Evolutionary conservation across 305 asterid genomes (phyloP).

Genomic region (Plantago lanceolata): DNA sequence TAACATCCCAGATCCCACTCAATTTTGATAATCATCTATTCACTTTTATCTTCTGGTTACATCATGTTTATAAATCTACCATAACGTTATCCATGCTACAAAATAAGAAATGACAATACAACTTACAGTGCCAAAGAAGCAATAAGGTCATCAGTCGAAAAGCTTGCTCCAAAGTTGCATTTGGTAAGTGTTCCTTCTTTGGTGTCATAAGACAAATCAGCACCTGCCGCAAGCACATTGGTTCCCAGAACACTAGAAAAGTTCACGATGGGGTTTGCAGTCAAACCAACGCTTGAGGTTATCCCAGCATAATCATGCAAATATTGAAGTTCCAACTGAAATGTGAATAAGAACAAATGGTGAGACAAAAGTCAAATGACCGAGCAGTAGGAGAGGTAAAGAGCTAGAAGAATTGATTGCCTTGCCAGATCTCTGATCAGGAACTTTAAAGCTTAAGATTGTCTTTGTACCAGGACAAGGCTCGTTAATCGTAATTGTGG

Average conservation of each 20-base stretch:
- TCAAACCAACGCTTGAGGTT: slow-evolving; percentile 71
- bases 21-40: no score
- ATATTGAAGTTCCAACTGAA: slow-evolving; percentile 76
- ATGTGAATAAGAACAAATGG: slow-evolving; percentile 7
- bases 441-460: slow-evolving; percentile 69
- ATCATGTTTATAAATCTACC: neutral
- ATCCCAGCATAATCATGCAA: slow-evolving; percentile 74
- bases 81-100: neutral
- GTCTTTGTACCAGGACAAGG: slow-evolving; percentile 78
- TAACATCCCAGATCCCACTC: neutral
- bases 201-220: slow-evolving; percentile 63
- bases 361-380: slow-evolving; percentile 3
- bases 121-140: slow-evolving; percentile 57
- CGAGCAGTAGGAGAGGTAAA: slow-evolving; percentile 1
- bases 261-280: slow-evolving; percentile 75
- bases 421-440: slow-evolving; percentile 85
- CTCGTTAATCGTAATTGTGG: slow-evolving; percentile 69
- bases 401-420: slow-evolving; percentile 26
- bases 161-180: slow-evolving; percentile 51
- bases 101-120: neutral
- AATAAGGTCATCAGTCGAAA: slow-evolving; percentile 48
- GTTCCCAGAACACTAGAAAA: slow-evolving; percentile 76
- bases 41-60: neutral
- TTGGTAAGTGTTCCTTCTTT: slow-evolving; percentile 44
- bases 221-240: slow-evolving; percentile 51